These are phyloP conservation scores for Chlamydomonas eustigma DNA, from an alignment of 139 green algal species.

Conservation along the genomic window DNA sequence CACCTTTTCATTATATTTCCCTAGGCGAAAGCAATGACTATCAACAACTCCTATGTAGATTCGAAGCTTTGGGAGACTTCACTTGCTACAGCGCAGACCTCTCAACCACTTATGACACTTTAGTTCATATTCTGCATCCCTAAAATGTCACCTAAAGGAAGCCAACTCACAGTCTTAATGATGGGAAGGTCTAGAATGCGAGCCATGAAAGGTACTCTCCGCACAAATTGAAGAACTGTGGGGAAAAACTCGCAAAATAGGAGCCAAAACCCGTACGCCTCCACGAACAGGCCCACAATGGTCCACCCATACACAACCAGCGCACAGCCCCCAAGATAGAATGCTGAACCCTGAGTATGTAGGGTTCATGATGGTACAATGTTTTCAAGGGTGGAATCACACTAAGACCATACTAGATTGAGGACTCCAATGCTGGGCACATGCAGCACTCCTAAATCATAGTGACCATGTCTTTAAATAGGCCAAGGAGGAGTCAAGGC, in stretches of 20 bases:
- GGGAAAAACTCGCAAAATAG: conserved; percentile 95
- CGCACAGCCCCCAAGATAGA: conserved; percentile 78
- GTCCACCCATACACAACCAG: conserved; percentile 87
- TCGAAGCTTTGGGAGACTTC: not conserved
- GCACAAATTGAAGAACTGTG: conserved; percentile 63
- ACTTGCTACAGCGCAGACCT: not conserved
- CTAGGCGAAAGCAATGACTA: not conserved
- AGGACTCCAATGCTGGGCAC: no score
- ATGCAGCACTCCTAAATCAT: no score
- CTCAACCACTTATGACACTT: not conserved
- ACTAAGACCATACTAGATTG: no score
- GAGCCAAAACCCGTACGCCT: conserved; percentile 91
- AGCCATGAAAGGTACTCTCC: not conserved
- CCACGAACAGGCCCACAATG: conserved; percentile 75
- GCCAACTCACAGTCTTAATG: conserved; percentile 5
- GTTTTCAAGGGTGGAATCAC: no score
- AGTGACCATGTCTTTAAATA: no score
- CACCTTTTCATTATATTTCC: no score
- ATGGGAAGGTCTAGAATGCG: conserved; percentile 5
- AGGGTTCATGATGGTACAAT: no score
- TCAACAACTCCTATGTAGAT: not conserved
- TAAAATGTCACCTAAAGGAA: not conserved
- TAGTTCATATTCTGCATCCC: not conserved
- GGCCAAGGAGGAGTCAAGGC: no score
- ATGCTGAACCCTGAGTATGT: conserved; percentile 73